Evolutionary conservation across 2,329 filamentous ascomycete species (phyloP).

Genomic region (Phyllosticta capitalensis): DNA sequence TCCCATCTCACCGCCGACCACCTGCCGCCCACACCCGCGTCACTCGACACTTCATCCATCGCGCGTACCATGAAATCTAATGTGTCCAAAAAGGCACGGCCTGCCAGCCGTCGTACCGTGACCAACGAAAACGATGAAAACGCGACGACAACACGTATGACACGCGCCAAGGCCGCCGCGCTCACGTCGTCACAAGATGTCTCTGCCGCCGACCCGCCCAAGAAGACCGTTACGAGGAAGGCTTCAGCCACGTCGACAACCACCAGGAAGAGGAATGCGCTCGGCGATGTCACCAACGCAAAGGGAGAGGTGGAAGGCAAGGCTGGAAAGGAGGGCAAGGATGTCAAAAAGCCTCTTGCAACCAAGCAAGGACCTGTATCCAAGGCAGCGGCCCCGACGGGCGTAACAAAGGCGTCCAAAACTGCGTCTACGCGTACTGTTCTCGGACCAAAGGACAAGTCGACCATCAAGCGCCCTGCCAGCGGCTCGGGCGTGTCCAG

Average conservation of each 20-base stretch:
- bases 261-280: conserved; percentile 66
- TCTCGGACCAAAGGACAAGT: conserved; percentile 60
- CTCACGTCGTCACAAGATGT: conserved; percentile 40
- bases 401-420: conserved; percentile 63
- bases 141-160: conserved; percentile 66
- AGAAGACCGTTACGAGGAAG: conserved; percentile 40
- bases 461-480: conserved; percentile 56
- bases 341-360: conserved; percentile 62
- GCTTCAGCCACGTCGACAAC: conserved; percentile 31
- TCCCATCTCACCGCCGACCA: neutral
- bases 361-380: conserved; percentile 58
- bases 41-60: conserved; percentile 30
- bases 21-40: neutral
- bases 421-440: conserved; percentile 53
- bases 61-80: conserved; percentile 6
- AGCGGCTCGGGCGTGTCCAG: conserved; percentile 62
- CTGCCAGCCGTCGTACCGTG: conserved; percentile 62
- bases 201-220: conserved; percentile 47
- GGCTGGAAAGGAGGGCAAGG: conserved; percentile 38
- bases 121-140: conserved; percentile 97
- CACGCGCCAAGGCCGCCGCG: conserved; percentile 82
- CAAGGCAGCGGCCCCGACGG: conserved; percentile 70
- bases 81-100: conserved; percentile 47
- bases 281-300: conserved; percentile 86
- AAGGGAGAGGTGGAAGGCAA: conserved; percentile 17